Percentiles rank a stretch among this genome's conserved stretches.
Evolutionary conservation across 2,329 filamentous ascomycete species (phyloP).

Genomic region (Gnomoniopsis smithogilvyi): DNA sequence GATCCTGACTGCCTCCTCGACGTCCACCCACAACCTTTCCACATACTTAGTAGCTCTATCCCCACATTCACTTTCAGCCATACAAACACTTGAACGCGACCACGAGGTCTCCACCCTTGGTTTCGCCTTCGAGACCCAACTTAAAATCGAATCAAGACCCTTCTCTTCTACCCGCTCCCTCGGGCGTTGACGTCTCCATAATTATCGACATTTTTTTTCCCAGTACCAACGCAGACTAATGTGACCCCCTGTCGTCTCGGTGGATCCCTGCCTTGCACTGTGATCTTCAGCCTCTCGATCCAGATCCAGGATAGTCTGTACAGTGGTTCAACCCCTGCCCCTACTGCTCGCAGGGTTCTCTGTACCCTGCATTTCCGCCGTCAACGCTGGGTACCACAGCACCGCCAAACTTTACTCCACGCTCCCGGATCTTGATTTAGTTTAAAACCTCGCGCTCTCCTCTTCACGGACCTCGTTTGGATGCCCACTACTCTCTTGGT

Average conservation of each 20-base stretch:
- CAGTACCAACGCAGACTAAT: not conserved
- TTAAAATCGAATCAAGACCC: not conserved
- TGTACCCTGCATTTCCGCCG: not conserved
- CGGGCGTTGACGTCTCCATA: slow-evolving; percentile 3
- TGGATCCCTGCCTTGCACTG: not conserved
- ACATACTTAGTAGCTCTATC: too few species aligned
- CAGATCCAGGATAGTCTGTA: not conserved
- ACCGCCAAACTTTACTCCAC: not conserved
- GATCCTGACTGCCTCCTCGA: too few species aligned
- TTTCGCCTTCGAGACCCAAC: not conserved
- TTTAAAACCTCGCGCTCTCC: slow-evolving; percentile 9
- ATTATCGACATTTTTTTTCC: not conserved
- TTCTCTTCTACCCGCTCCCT: not conserved
- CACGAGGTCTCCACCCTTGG: not conserved
- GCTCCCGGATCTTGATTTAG: not conserved
- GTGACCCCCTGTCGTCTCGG: not conserved
- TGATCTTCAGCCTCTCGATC: not conserved
- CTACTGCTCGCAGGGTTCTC: not conserved
- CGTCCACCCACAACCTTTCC: too few species aligned
- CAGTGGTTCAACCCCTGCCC: too few species aligned
- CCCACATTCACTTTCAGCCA: too few species aligned
- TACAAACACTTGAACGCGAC: not conserved
- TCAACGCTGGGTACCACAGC: not conserved
- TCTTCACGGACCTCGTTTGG: not conserved
- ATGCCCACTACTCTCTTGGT: not conserved